Percentiles rank a stretch among this genome's conserved stretches.
Evolutionary conservation across 2,329 filamentous ascomycete genomes (phyloP).

Genomic region (Penicillium sp.): DNA sequence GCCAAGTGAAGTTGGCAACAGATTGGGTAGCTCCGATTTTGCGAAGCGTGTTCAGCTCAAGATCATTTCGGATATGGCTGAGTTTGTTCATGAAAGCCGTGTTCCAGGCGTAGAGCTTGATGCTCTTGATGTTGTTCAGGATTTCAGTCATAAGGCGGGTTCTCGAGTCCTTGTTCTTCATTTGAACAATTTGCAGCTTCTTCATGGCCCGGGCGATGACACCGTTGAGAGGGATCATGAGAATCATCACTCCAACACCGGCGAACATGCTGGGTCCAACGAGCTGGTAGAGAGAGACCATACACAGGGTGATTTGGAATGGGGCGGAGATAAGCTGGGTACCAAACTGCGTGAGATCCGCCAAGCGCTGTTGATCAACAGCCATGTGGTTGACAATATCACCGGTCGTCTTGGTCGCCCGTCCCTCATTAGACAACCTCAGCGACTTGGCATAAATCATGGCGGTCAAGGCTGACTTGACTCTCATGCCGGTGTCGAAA

Average conservation of each 20-base stretch:
- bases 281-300: constrained; percentile 93
- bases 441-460: constrained; percentile 92
- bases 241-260: constrained; percentile 88
- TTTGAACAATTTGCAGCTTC: constrained; percentile 89
- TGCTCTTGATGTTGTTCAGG: constrained; percentile 98
- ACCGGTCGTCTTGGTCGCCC: constrained; percentile 84
- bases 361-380: constrained; percentile 91
- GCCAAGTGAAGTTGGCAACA: constrained; percentile 97
- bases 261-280: constrained; percentile 95
- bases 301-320: constrained; percentile 93
- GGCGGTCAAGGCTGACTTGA: constrained; percentile 87
- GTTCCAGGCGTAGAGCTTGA: constrained; percentile 98
- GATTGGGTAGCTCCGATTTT: constrained; percentile 95
- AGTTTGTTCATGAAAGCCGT: constrained; percentile 97
- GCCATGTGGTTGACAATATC: constrained; percentile 99
- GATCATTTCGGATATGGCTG: constrained; percentile 92
- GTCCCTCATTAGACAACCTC: constrained; percentile 87
- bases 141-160: constrained; percentile 96
- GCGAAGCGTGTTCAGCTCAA: constrained; percentile 90
- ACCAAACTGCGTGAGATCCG: constrained; percentile 92
- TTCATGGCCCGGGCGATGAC: constrained; percentile 92
- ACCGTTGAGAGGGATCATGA: constrained; percentile 97
- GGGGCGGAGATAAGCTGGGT: constrained; percentile 96
- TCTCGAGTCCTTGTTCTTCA: constrained; percentile 98
- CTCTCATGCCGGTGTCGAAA: constrained; percentile 94